Evolutionary conservation across 2,329 filamentous ascomycete genomes (phyloP).

Genomic region (Dothistroma pini): DNA sequence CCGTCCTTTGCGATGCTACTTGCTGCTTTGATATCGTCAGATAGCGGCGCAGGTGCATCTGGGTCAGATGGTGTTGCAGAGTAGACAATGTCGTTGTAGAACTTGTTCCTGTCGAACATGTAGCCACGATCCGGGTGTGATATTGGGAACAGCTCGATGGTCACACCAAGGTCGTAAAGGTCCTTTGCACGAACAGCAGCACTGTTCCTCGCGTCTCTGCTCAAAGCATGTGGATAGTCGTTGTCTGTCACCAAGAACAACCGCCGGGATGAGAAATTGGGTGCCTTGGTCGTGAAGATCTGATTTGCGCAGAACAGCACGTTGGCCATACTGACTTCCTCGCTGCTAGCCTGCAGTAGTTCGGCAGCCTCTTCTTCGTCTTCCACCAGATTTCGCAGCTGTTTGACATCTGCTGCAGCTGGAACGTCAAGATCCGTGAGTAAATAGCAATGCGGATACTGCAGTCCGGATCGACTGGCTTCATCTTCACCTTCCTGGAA

Average conservation of each 20-base stretch:
- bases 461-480: constrained; percentile 51
- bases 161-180: constrained; percentile 86
- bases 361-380: constrained; percentile 69
- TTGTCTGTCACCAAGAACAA: constrained; percentile 97
- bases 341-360: constrained; percentile 65
- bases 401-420: constrained; percentile 79
- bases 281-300: constrained; percentile 89
- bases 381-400: constrained; percentile 70
- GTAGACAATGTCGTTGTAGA: constrained; percentile 96
- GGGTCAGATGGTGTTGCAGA: constrained; percentile 66
- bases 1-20: constrained; percentile 69
- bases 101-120: constrained; percentile 76
- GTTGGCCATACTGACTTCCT: constrained; percentile 76
- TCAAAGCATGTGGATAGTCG: constrained; percentile 73
- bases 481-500: constrained; percentile 65
- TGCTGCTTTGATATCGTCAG: constrained; percentile 49
- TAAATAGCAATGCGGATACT: constrained; percentile 89
- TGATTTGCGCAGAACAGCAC: constrained; percentile 94
- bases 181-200: constrained; percentile 89
- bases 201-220: constrained; percentile 68
- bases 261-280: constrained; percentile 87
- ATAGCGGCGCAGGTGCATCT: constrained; percentile 57
- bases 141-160: constrained; percentile 91
- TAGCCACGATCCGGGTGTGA: constrained; percentile 57
- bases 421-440: constrained; percentile 85